Conservation (phyloP, 225 moss, liverwort and hornwort genomes). For the Pseudoscleropodium purum region DNA sequence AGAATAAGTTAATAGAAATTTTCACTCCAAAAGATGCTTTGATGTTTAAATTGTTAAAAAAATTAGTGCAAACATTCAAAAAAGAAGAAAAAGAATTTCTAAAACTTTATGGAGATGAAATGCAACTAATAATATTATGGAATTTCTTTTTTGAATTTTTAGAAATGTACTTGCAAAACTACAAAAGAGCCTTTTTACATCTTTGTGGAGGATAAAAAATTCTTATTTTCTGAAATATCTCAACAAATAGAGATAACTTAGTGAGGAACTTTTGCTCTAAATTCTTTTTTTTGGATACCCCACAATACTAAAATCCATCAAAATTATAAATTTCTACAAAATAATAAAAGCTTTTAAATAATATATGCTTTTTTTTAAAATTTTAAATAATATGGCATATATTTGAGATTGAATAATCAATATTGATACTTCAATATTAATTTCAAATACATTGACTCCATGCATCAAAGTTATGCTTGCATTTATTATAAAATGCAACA, state of each 20-base stretch:
- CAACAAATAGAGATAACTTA: accelerated
- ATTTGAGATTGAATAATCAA: neutral
- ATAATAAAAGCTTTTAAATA: neutral
- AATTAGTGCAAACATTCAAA: neutral
- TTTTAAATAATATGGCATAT: neutral
- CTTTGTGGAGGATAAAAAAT: accelerated
- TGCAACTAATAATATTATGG: neutral
- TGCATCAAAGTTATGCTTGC: neutral
- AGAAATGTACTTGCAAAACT: accelerated
- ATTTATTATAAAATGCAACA: accelerated
- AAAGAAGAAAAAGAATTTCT: neutral
- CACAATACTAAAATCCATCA: neutral
- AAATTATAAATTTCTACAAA: neutral
- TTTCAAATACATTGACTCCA: neutral
- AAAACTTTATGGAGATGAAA: neutral
- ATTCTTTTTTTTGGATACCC: neutral
- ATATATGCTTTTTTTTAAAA: too few species aligned
- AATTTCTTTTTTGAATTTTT: neutral
- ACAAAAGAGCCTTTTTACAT: accelerated
- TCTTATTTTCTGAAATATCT: neutral
- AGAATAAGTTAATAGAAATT: too few species aligned
- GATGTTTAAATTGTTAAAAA: neutral
- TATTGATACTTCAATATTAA: neutral
- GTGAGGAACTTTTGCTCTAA: neutral
- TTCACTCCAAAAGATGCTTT: neutral